Percentiles rank a stretch among this genome's conserved stretches.
phyloP scores from a whole-genome alignment of 225 moss, liverwort and hornwort genomes.

The Marchantia polymorpha region DNA sequence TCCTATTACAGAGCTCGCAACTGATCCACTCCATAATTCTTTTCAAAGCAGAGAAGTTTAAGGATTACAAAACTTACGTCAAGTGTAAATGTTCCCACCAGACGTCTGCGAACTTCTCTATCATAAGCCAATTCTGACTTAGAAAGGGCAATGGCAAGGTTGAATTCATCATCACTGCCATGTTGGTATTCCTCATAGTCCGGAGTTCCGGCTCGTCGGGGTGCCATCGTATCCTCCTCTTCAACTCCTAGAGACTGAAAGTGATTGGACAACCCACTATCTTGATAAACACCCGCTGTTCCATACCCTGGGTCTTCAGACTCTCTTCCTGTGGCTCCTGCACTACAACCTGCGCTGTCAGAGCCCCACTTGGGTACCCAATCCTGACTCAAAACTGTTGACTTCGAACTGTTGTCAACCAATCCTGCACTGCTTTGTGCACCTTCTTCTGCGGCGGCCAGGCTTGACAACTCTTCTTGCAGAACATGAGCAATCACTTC shows the following conservation, averaged over 20 bases:
- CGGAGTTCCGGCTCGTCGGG: conserved; percentile 13
- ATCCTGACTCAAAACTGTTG: conserved; percentile 36
- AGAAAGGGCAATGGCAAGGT: conserved; percentile 71
- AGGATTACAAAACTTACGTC: conserved; percentile 44
- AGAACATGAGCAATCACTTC: conserved; percentile 62
- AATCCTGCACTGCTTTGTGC: conserved; percentile 4
- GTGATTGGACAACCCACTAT: not conserved
- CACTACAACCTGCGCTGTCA: conserved; percentile 14
- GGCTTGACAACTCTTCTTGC: conserved; percentile 61
- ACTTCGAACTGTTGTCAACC: conserved; percentile 27
- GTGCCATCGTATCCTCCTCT: conserved; percentile 23
- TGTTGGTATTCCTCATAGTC: conserved; percentile 41
- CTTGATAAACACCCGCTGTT: conserved; percentile 12
- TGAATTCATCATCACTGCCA: conserved; percentile 66
- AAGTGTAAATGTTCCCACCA: no score
- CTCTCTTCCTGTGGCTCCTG: conserved; percentile 14
- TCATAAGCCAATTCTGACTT: no score
- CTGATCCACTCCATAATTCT: not conserved
- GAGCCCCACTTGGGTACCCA: conserved; percentile 14
- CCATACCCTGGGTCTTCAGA: conserved; percentile 21
- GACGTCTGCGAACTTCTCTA: conserved; percentile 90
- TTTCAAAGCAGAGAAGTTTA: not conserved
- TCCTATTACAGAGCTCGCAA: not conserved
- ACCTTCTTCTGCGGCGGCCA: conserved; percentile 37
- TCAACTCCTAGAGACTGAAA: conserved; percentile 12